These are phyloP conservation scores for Yamadazyma endophytica DNA, from an alignment of 805 yeast genomes.

Conservation along the genomic window DNA sequence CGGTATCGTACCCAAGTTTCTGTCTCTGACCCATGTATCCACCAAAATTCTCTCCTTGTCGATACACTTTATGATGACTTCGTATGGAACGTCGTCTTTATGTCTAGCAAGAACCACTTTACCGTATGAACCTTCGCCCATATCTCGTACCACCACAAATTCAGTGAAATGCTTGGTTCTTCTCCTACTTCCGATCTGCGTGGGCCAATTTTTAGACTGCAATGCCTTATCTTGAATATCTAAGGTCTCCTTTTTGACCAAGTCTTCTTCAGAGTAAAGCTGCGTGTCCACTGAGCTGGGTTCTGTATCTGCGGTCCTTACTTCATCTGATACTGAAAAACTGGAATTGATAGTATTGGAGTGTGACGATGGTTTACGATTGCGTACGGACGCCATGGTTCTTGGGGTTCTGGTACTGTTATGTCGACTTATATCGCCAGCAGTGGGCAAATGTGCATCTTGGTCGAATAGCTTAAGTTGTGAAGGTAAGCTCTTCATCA, in stretches of 20 bases:
- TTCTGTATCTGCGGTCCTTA: too few relatives aligned
- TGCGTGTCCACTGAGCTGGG: too few relatives aligned
- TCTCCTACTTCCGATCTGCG: constrained; percentile 57
- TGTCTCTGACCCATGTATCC: constrained; percentile 96
- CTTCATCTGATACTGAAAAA: not conserved
- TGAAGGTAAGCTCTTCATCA: constrained; percentile 42
- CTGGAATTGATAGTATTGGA: not conserved
- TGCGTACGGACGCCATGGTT: not conserved
- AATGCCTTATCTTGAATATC: constrained; percentile 32
- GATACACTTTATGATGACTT: constrained; percentile 81
- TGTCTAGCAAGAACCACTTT: constrained; percentile 80
- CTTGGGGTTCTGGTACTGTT: constrained; percentile 27
- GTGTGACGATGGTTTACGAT: not conserved
- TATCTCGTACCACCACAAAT: constrained; percentile 63
- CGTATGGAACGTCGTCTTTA: constrained; percentile 56
- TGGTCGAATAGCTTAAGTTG: constrained; percentile 45
- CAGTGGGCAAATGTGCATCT: constrained; percentile 17
- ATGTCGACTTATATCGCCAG: constrained; percentile 26
- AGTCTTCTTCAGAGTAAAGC: constrained; percentile 36
- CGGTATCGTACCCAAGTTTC: constrained; percentile 88
- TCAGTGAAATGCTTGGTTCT: constrained; percentile 70
- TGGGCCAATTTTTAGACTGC: constrained; percentile 45
- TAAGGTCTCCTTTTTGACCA: constrained; percentile 44
- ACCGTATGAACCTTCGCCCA: constrained; percentile 98
- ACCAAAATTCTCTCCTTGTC: constrained; percentile 90